Evolutionary conservation across 352 stramenopile species (phyloP), one percentile per base, ranked within the genome.

Genomic region (Pythium aristosporum): DNA sequence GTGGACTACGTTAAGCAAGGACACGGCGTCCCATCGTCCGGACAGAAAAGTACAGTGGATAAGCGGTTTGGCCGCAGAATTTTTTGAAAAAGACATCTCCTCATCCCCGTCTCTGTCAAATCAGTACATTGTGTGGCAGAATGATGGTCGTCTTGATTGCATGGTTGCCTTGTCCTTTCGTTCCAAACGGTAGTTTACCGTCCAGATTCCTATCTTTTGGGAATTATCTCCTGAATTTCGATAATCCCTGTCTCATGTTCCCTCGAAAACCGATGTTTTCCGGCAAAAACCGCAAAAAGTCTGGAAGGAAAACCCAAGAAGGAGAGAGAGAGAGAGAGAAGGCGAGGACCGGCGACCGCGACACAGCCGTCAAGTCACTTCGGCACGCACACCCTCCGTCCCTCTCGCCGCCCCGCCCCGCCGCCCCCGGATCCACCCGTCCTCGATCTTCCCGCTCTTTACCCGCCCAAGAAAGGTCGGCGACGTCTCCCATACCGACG

Each of bases 81-180:
- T 56, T 23, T 57, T 57, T 57, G 50, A 43, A 32, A 57, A 37
- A 16, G n/a, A 53, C 8, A 32, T 34, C n/a, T 37, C 21, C 5
- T 5, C 5, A 53, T 42, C 37, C 47, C 9, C 25, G 30, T 28
- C 47, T 18, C 21, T 28, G 18, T 28, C 13, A 50, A 52, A 52
- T 52, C 46, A 52, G 46, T 23, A 52, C n/a, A 52, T 34, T n/a
- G 46, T 34, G 28, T 3, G 25, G 1, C 48, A 39, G 48, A 60
- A 16, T 60, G 53, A 60, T 60, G 53, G 41, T 60, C 53, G 41
- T 1, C 3, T 21, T 39, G 53, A 60, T 60, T 60, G 39, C 53
- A 49, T 60, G 21, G 39, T 60, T 60, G 53, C 39, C 16, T n/a
- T 54, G 15, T 54, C 21, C 37, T 21, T 49, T 60, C 37, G 13